These are phyloP conservation scores for Penicillium griseofulvum DNA, from an alignment of 2,329 filamentous ascomycete genomes.

Conservation along the genomic window DNA sequence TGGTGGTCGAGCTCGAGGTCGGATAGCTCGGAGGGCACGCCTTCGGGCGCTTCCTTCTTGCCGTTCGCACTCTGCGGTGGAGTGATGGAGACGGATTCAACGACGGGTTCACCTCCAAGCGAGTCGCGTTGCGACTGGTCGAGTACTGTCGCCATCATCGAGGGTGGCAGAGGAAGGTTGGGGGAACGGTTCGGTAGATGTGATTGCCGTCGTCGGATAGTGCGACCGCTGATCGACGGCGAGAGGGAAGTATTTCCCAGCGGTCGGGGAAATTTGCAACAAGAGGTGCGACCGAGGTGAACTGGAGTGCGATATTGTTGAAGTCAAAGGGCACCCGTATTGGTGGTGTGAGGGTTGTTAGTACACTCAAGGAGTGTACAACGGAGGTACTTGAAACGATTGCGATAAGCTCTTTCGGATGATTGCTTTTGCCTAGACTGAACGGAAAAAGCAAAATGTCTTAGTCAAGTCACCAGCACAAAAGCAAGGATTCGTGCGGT, in stretches of 20 bases:
- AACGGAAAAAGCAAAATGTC: conserved; percentile 9
- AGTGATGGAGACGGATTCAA: conserved; percentile 40
- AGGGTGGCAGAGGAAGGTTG: conserved; percentile 12
- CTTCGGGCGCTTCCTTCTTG: conserved; percentile 44
- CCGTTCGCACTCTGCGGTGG: conserved; percentile 46
- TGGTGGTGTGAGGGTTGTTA: conserved; percentile 9
- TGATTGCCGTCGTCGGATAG: conserved; percentile 39
- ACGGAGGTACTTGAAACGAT: conserved; percentile 6
- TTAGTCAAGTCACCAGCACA: conserved; percentile 16
- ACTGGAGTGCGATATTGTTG: conserved; percentile 5
- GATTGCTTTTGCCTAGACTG: conserved; percentile 16
- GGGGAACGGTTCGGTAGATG: conserved; percentile 11
- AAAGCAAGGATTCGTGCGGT: conserved; percentile 4
- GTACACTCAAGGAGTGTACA: conserved; percentile 6
- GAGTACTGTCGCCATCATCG: conserved; percentile 36
- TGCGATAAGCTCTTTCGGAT: conserved; percentile 25
- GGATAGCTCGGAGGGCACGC: conserved; percentile 41
- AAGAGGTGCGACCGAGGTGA: conserved; percentile 10
- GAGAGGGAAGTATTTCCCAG: conserved; percentile 36
- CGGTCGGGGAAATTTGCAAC: conserved; percentile 36
- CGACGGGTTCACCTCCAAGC: conserved; percentile 23
- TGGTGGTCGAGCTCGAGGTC: conserved; percentile 43
- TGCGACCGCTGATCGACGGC: conserved; percentile 48
- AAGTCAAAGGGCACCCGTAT: conserved; percentile 3
- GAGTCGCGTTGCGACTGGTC: conserved; percentile 32